Evolutionary conservation across 2,329 filamentous ascomycete genomes (phyloP).

Genomic region (Epichloe typhina): DNA sequence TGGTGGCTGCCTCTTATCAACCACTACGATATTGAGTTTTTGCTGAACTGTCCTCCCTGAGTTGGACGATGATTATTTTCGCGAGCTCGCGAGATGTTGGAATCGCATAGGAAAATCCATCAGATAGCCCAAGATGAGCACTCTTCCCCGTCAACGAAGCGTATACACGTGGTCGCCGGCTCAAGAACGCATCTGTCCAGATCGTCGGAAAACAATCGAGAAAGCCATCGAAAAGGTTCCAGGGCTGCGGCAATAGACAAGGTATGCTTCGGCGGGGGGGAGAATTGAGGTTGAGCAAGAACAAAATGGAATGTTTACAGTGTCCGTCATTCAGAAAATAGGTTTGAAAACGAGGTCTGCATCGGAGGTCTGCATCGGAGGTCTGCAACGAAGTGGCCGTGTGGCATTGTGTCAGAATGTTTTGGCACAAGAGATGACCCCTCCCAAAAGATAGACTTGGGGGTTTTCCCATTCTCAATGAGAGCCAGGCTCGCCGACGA

Average conservation of each 20-base stretch:
- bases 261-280: not conserved
- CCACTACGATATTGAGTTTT: not conserved
- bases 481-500: not conserved
- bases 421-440: not conserved
- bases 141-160: not conserved
- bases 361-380: not conserved
- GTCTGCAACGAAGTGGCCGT: not conserved
- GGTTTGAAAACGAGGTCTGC: not conserved
- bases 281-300: not conserved
- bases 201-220: not conserved
- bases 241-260: not conserved
- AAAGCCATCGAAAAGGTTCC: not conserved
- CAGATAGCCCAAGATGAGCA: not conserved
- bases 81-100: not conserved
- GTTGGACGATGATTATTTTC: not conserved
- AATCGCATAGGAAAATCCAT: not conserved
- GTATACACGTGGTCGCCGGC: not conserved
- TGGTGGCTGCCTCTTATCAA: not conserved
- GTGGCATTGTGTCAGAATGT: not conserved
- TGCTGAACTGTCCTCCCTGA: not conserved
- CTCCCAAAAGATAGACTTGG: not conserved
- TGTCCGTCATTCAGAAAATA: not conserved
- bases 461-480: not conserved
- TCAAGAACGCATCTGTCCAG: not conserved
- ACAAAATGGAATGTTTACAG: not conserved